Base-by-base conservation (phyloP, 257 asterid species). In the Gentiana macrophylla region DNA sequence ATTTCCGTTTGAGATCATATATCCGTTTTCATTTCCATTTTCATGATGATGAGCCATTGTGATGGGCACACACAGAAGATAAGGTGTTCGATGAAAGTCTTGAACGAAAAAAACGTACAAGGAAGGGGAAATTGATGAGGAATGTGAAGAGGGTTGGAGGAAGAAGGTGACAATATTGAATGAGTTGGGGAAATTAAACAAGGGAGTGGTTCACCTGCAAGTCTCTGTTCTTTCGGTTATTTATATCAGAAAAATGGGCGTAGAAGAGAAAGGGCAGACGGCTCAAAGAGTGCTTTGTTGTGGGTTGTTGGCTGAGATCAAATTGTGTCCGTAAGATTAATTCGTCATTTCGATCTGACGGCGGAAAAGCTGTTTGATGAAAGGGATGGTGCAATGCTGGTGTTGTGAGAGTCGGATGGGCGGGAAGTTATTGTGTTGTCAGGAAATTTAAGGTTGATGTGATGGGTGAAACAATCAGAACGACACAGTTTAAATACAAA, bases 231-330 rank as follows among this genome's bases (percentile, higher is more conserved):
- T 41, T 41, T 10, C 9, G 46, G 44, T 41, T 41, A 41, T 41
- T 41, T 41, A 41, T 41, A 41, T 41, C 24, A 24, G 24, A 24
- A 24, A 24, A 24, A 24, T 24, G 24, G 24, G 24, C 24, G 24
- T 24, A 24, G 24, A 24, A 41, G 6, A 41, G 46, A 10, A 41
- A 41, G 9, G 9, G 10, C 46, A 41, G 46, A 41, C 46, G 46
- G 9, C 46, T 41, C 46, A 41, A 41, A 5, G 10, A 5, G 46
- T 41, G 46, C 9, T 41, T 41, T 38, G 6, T 50, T 34, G 12
- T 36, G 55, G 68, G 69, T 64, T 33, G 69, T 64, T 64, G 50
- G 69, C 49, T 64, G 37, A 56, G 57, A 56, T 9, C 32, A 37
- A 24, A 56, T 4, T 1, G 24, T 13, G 46, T 35, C 62, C 62